A percentile compares a stretch with the other conserved stretches of the same genome.
phyloP scores from a whole-genome alignment of 2,329 filamentous ascomycete species.

The Penicillium corylophilum region DNA sequence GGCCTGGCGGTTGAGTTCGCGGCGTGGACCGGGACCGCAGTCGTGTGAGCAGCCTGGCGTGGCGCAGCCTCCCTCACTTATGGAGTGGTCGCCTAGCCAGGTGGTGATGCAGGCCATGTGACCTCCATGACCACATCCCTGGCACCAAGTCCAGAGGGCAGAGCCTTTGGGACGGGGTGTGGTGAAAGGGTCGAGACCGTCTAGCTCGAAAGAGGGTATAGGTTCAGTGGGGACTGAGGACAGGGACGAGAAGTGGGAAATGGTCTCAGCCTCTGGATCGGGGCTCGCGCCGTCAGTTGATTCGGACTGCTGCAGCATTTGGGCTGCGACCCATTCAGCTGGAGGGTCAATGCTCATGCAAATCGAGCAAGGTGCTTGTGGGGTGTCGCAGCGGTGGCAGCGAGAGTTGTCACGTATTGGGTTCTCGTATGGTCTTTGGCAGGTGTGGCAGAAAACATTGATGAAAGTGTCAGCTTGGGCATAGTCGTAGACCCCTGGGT shows the following conservation, averaged over 20 bases:
- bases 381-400: slow-evolving; percentile 51
- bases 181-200: slow-evolving; percentile 28
- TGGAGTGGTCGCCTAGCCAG: slow-evolving; percentile 53
- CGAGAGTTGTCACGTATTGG: slow-evolving; percentile 48
- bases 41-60: slow-evolving; percentile 61
- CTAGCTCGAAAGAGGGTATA: slow-evolving; percentile 25
- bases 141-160: slow-evolving; percentile 57
- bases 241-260: slow-evolving; percentile 46
- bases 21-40: slow-evolving; percentile 53
- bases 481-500: slow-evolving; percentile 59
- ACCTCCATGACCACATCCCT: slow-evolving; percentile 60
- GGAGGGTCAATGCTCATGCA: slow-evolving; percentile 45
- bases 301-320: slow-evolving; percentile 10
- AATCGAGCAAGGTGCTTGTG: slow-evolving; percentile 42
- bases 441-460: slow-evolving; percentile 56
- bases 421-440: slow-evolving; percentile 57
- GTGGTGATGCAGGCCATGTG: slow-evolving; percentile 58
- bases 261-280: slow-evolving; percentile 18
- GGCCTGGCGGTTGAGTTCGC: slow-evolving; percentile 40
- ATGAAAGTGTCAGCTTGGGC: slow-evolving; percentile 55
- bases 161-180: slow-evolving; percentile 33
- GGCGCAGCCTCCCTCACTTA: slow-evolving; percentile 56
- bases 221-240: slow-evolving; percentile 41
- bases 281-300: slow-evolving; percentile 11
- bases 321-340: slow-evolving; percentile 38